Evolutionary conservation across 371 early-diverging fungal genomes (phyloP).

Genomic region (Chytridium lagenaria): DNA sequence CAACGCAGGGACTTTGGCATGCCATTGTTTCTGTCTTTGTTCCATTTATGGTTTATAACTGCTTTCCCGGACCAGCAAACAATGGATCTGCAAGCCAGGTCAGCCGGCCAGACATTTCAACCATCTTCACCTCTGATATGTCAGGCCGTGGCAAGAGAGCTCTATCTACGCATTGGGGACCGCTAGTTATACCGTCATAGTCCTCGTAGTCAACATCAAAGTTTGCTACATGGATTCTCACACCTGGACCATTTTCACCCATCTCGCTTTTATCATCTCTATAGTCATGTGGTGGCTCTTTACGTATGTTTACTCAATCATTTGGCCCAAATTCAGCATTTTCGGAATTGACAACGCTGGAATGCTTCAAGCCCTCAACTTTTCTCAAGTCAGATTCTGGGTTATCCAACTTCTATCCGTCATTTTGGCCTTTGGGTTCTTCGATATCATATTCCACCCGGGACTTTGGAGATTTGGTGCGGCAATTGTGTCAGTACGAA

Average conservation of each 20-base stretch:
- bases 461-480: conserved; percentile 14
- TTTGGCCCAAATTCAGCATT: conserved; percentile 10
- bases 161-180: conserved; percentile 33
- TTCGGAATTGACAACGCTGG: conserved; percentile 16
- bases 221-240: conserved; percentile 34
- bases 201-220: conserved; percentile 36
- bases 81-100: not conserved
- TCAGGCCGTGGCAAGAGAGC: conserved; percentile 32
- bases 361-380: not conserved
- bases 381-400: not conserved
- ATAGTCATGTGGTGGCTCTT: conserved; percentile 16
- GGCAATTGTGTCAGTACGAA: not conserved
- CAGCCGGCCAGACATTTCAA: not conserved
- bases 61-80: not conserved
- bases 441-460: not conserved
- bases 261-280: conserved; percentile 12
- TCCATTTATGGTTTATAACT: conserved; percentile 37
- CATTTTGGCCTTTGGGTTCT: conserved; percentile 2
- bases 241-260: conserved; percentile 30
- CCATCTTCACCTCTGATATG: conserved; percentile 19
- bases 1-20: conserved; percentile 39
- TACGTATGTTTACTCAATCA: conserved; percentile 6
- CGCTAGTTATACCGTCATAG: conserved; percentile 30
- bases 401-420: not conserved
- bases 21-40: conserved; percentile 35